Conservation (phyloP, 768 basidiomycete species). For the Fomitopsis pulvina region DNA sequence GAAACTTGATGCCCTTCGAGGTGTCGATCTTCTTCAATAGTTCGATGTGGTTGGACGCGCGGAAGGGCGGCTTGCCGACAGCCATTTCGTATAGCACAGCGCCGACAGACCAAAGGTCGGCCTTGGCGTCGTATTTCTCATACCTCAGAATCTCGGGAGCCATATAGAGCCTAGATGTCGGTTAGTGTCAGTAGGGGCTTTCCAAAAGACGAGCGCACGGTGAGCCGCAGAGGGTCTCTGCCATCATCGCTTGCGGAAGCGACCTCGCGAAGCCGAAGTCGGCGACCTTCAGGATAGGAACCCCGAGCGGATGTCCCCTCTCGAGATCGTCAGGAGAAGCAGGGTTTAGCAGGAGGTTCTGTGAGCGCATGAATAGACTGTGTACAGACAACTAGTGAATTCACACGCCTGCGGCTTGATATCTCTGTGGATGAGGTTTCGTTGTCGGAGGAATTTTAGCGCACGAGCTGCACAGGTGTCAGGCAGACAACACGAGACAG, state of each 20-base stretch:
- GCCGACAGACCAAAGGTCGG: conserved; percentile 97
- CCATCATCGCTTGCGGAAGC: conserved; percentile 88
- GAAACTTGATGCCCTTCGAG: conserved; percentile 89
- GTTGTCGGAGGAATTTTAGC: conserved; percentile 82
- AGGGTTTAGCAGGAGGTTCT: conserved; percentile 90
- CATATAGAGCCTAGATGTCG: conserved; percentile 77
- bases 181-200: background rate
- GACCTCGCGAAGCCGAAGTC: conserved; percentile 98
- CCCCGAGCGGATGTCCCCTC: conserved; percentile 83
- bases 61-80: conserved; percentile 89
- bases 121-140: conserved; percentile 97
- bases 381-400: background rate
- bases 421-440: conserved; percentile 92
- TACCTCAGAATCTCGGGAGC: conserved; percentile 96
- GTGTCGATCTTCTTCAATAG: conserved; percentile 88
- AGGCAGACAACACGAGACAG: background rate
- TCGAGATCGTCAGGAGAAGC: conserved; percentile 73
- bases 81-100: conserved; percentile 96
- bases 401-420: conserved; percentile 83
- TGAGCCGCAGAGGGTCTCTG: conserved; percentile 95
- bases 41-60: conserved; percentile 94
- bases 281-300: conserved; percentile 93
- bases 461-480: conserved; percentile 64
- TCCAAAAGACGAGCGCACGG: conserved; percentile 53
- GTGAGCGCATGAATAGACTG: conserved; percentile 7